A percentile compares a stretch with the other conserved stretches of the same genome.
These are phyloP conservation scores for Microbotryomycetes sp. DNA, from an alignment of 1,284 basidiomycete genomes.

Conservation along the genomic window DNA sequence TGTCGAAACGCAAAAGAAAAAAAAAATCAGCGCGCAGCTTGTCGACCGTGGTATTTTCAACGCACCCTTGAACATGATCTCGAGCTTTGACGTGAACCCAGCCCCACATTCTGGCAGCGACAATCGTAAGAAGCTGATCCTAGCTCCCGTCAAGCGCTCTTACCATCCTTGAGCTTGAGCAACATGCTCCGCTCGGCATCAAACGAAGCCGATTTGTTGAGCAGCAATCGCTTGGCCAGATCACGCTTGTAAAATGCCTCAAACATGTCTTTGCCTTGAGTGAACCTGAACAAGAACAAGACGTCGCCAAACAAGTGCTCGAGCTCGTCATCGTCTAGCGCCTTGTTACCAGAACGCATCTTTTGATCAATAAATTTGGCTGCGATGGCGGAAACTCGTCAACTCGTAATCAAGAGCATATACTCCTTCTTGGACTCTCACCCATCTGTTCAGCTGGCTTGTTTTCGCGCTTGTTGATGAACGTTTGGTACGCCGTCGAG, in stretches of 20 bases:
- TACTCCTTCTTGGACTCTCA: constrained; percentile 26
- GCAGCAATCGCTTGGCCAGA: constrained; percentile 77
- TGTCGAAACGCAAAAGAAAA: not conserved
- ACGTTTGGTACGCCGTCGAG: constrained; percentile 66
- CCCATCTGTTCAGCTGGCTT: constrained; percentile 87
- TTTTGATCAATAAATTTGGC: constrained; percentile 82
- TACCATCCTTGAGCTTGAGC: constrained; percentile 76
- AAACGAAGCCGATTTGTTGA: constrained; percentile 78
- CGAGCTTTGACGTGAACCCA: constrained; percentile 71
- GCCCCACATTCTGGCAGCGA: constrained; percentile 65
- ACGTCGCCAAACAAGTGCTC: constrained; percentile 64
- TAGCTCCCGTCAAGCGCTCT: not conserved
- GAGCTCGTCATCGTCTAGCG: constrained; percentile 62
- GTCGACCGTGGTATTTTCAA: constrained; percentile 49
- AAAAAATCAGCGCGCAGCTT: not conserved
- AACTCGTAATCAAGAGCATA: not conserved
- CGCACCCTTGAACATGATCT: constrained; percentile 73
- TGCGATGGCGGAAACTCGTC: constrained; percentile 21
- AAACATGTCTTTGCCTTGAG: constrained; percentile 59
- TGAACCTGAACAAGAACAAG: constrained; percentile 76
- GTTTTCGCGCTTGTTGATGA: constrained; percentile 71
- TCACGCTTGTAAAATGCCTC: constrained; percentile 88
- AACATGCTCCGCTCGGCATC: constrained; percentile 88
- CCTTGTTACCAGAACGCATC: constrained; percentile 76
- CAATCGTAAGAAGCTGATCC: not conserved